These are phyloP conservation scores for Allium sativum DNA, from an alignment of 106 monocot genomes.

Conservation along the genomic window DNA sequence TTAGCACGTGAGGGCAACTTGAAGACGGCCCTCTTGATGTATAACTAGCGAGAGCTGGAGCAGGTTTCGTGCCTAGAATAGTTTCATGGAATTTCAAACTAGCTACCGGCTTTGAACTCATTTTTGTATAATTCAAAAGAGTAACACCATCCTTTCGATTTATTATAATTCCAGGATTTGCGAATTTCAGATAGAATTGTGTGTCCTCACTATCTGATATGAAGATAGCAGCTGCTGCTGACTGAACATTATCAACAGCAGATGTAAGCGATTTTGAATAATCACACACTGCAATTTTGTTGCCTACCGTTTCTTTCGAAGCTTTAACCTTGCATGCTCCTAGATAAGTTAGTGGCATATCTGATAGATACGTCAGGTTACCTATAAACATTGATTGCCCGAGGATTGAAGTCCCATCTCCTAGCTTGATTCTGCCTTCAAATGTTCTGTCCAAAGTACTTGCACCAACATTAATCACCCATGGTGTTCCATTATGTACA, in stretches of 20 bases:
- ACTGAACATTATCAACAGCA: neutral
- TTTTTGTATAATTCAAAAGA: slow-evolving; percentile 22
- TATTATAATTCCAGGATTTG: slow-evolving; percentile 24
- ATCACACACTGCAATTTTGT: slow-evolving; percentile 16
- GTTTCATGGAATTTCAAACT: slow-evolving; percentile 18
- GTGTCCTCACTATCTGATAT: slow-evolving; percentile 8
- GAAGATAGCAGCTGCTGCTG: slow-evolving; percentile 25
- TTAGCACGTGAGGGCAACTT: slow-evolving; percentile 19
- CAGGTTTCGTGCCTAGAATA: slow-evolving; percentile 20
- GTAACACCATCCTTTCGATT: slow-evolving; percentile 15
- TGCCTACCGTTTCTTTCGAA: neutral
- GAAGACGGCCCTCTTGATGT: slow-evolving; percentile 20
- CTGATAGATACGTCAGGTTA: neutral
- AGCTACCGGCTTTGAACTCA: slow-evolving; percentile 16
- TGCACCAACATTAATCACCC: slow-evolving; percentile 57
- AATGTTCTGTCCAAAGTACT: slow-evolving; percentile 51
- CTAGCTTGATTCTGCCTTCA: slow-evolving; percentile 23
- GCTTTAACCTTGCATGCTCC: slow-evolving; percentile 16
- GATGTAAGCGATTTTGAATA: neutral
- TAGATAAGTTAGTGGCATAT: slow-evolving; percentile 7
- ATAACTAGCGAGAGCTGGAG: slow-evolving; percentile 9
- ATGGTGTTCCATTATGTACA: slow-evolving; percentile 63
- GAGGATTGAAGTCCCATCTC: slow-evolving; percentile 23
- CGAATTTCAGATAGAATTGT: slow-evolving; percentile 11
- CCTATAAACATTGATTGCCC: slow-evolving; percentile 45